Conservation (phyloP, 2,329 filamentous ascomycete species). For the Fusarium keratoplasticum region DNA sequence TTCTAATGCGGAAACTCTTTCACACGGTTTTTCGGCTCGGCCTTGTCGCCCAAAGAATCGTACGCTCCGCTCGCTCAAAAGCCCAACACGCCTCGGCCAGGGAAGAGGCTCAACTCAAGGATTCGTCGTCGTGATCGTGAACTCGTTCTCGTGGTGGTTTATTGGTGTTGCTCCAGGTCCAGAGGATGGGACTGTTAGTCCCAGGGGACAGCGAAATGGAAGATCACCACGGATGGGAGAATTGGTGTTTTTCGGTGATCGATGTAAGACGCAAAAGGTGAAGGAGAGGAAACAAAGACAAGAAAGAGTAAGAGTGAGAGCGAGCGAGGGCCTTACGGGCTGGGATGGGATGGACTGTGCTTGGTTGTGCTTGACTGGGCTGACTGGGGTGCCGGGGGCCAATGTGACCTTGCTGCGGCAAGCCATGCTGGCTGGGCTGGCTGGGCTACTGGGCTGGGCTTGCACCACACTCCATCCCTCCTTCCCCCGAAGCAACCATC, state of each 20-base stretch:
- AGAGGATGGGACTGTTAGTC: conserved; percentile 14
- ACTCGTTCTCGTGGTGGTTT: conserved; percentile 4
- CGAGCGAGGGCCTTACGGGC: background rate
- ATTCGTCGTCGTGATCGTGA: conserved; percentile 4
- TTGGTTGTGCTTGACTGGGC: background rate
- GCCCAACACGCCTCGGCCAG: background rate
- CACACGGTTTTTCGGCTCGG: background rate
- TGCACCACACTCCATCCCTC: background rate
- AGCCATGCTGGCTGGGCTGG: conserved; percentile 13
- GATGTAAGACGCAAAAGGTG: conserved; percentile 11
- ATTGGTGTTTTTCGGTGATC: conserved; percentile 2
- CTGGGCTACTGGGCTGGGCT: background rate
- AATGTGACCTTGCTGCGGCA: conserved; percentile 34
- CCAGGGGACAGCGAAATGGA: conserved; percentile 14
- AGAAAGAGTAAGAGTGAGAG: conserved; percentile 4
- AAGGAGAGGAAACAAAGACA: conserved; percentile 33
- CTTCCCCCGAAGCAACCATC: background rate
- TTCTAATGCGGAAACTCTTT: background rate
- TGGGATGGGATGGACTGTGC: background rate
- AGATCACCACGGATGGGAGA: conserved; percentile 1
- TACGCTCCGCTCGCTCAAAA: background rate
- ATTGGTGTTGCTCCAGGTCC: conserved; percentile 2
- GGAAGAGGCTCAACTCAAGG: background rate
- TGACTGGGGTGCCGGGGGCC: conserved; percentile 10
- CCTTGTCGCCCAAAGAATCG: background rate